Evolutionary conservation across 352 stramenopile genomes (phyloP).

Genomic region (Phytophthora pinifolia): DNA sequence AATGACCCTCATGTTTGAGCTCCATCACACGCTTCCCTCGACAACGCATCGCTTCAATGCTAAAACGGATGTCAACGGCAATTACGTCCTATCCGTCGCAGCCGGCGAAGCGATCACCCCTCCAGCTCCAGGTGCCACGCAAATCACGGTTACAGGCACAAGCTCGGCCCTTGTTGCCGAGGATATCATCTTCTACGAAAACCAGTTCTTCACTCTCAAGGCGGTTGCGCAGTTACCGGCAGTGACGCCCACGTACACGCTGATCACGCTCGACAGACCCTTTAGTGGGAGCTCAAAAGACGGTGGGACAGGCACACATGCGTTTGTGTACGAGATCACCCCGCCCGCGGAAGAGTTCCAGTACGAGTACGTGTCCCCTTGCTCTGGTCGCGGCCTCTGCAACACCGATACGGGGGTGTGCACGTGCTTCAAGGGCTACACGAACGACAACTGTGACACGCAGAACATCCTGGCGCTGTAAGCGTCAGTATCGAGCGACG

Average conservation of each 20-base stretch:
- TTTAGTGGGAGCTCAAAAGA: slow-evolving; percentile 42
- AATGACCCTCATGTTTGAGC: no score
- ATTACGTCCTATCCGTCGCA: no score
- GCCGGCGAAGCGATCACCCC: no score
- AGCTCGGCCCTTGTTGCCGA: no score
- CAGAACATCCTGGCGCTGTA: slow-evolving; percentile 82
- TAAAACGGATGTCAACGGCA: no score
- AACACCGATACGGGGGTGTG: slow-evolving; percentile 65
- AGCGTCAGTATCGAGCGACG: neutral
- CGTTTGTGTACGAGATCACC: no score
- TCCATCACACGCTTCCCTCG: no score
- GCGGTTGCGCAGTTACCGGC: no score
- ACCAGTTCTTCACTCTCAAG: slow-evolving; percentile 56
- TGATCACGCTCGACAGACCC: slow-evolving; percentile 44
- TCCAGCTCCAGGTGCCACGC: no score
- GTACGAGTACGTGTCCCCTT: slow-evolving; percentile 77
- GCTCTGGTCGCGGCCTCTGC: slow-evolving; percentile 77
- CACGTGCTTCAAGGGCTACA: slow-evolving; percentile 90
- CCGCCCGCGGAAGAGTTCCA: slow-evolving; percentile 30
- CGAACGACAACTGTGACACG: slow-evolving; percentile 84
- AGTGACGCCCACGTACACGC: no score
- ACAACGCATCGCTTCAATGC: no score
- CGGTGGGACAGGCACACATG: slow-evolving; percentile 18
- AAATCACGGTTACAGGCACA: no score
- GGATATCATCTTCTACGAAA: slow-evolving; percentile 56